A percentile compares a stretch with the other conserved stretches of the same genome.
Evolutionary conservation across 345 rosid genomes (phyloP).

Genomic region (Rhodamnia rubescens): DNA sequence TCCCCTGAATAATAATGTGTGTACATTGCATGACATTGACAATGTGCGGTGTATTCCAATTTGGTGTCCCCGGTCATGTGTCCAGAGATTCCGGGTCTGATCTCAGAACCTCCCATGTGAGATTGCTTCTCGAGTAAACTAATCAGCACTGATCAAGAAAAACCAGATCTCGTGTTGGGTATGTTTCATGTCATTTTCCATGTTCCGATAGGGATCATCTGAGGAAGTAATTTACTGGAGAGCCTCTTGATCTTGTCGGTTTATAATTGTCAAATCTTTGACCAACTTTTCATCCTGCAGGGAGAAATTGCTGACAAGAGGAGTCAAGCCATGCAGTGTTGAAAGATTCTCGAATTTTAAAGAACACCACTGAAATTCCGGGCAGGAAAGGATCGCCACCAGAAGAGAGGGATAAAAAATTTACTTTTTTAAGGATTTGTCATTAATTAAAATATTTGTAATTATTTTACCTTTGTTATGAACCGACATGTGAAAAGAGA

Average conservation of each 20-base stretch:
- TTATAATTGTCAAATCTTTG: not conserved
- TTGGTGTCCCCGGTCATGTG: not conserved
- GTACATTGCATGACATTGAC: not conserved
- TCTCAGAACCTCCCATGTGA: not conserved
- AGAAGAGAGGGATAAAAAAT: not conserved
- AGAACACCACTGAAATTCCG: not conserved
- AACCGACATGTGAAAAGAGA: not conserved
- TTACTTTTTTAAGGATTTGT: not conserved
- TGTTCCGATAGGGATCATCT: not conserved
- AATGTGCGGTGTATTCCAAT: not conserved
- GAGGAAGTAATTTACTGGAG: not conserved
- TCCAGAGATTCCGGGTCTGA: not conserved
- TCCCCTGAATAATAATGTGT: not conserved
- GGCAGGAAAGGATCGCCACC: not conserved
- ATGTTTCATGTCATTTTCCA: not conserved
- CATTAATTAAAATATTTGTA: not conserved
- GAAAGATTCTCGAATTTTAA: not conserved
- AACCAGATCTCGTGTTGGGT: not conserved
- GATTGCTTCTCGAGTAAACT: not conserved
- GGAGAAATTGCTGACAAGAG: not conserved
- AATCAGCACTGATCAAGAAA: not conserved
- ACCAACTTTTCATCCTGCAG: not conserved
- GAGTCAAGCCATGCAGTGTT: not conserved
- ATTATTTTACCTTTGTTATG: not conserved
- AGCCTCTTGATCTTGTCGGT: not conserved